phyloP scores from a whole-genome alignment of 2,329 filamentous ascomycete species.

The Mollisiaceae sp. region DNA sequence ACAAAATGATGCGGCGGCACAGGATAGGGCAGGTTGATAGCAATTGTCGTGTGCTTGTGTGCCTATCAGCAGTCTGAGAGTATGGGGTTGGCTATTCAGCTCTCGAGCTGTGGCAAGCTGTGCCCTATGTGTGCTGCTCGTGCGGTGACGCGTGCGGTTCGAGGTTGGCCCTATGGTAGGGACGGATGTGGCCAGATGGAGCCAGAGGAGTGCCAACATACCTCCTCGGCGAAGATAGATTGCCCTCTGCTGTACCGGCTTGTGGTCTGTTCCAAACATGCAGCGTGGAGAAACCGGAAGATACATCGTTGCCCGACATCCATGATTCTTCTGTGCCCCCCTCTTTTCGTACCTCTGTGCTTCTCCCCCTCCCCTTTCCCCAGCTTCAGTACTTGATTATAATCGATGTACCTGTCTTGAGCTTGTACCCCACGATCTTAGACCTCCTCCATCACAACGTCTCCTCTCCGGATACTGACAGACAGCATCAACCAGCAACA shows the following conservation, averaged over 20 bases:
- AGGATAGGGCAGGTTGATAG: conserved; percentile 2
- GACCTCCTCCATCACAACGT: conserved; percentile 10
- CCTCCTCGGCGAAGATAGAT: background rate
- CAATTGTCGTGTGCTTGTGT: conserved; percentile 4
- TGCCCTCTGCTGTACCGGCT: conserved; percentile 3
- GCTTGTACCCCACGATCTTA: conserved; percentile 10
- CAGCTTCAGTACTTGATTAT: background rate
- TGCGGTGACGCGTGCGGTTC: background rate
- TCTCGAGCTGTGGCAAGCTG: background rate
- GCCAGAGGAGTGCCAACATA: conserved; percentile 2
- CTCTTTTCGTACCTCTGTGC: conserved; percentile 1
- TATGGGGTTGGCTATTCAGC: background rate
- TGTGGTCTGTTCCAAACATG: conserved; percentile 15
- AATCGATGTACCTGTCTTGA: conserved; percentile 9
- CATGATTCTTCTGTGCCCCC: conserved; percentile 9
- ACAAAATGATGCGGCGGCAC: conserved; percentile 18
- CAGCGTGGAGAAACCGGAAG: conserved; percentile 21
- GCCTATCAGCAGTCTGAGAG: conserved; percentile 7
- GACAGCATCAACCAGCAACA: background rate
- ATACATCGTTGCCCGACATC: conserved; percentile 16
- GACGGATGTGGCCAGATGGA: background rate
- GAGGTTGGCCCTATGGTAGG: background rate
- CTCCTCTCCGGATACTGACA: conserved; percentile 8
- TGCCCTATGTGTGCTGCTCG: background rate
- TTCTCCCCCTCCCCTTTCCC: background rate